Base-by-base conservation (phyloP, 2,329 filamentous ascomycete species). In the Setomelanomma holmii region DNA sequence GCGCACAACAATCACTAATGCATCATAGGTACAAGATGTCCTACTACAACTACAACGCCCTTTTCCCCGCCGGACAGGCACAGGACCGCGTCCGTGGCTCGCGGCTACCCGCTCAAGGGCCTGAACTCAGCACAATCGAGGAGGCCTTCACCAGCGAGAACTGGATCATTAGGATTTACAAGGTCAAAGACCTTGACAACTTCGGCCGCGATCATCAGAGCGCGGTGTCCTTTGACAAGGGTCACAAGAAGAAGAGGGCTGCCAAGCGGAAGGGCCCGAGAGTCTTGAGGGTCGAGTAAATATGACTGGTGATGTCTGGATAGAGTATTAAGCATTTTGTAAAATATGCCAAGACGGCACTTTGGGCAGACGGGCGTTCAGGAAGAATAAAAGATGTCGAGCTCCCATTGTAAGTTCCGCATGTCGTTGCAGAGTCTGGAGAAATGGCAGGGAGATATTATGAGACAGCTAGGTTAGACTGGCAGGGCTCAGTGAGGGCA, bases 141-240 rank as follows among this genome's bases (percentile, higher is more conserved):
- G 95, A 99, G 79, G 95, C 95, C 8, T 99, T 96, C 76, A 99
- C 96, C 49, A 96, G 91, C 71, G 95, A 99, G 82, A 99, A 99
- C 84, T 99, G 95, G 95, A 99, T 99, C 76, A 98, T 99, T 74
- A 86, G 95, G 60, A 97, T 99, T 72, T 99, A 97, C 84, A 99
- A 99, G 84, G 95, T 99, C 79, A 99, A 99, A 82, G 93, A 96
- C 68, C 87, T 97, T 53, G 95, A 99, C 80, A 98, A 98, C 75
- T 82, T 99, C 61, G 93, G 92, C 49, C 87, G 95, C 74, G 91
- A 96, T 68, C 93, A 97, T 73, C 85, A 85, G 60, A 84, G 79
- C 62, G 86, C 84, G 1, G 78, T 80, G 23, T 84, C 87, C 5
- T 93, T 93, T 71, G 88, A 91, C 55, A 87, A 86, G 69, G 90